Evolutionary conservation across 169 alveolate genomes (phyloP), one percentile per base, ranked within the genome.

Genomic region (Cryptosporidium sp.): DNA sequence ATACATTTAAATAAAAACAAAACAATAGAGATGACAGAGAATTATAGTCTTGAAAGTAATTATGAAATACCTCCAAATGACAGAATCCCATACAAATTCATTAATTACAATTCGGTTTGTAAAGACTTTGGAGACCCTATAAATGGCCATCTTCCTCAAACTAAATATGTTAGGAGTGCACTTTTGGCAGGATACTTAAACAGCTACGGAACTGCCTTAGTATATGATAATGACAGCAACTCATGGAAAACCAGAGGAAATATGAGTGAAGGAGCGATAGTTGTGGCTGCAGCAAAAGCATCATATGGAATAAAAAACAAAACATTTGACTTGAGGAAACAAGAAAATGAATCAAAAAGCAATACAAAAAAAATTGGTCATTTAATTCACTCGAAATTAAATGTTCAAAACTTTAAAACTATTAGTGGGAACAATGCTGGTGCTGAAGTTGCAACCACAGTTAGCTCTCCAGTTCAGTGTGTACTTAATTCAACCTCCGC

Each of bases 211-310:
- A 95, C 97, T 8, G 93, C 91, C 29, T 85, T 96, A 43, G 91
- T 71, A 21, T 74, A 85, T 58, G 96, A 93, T 85, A 62, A 92
- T 55, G 86, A 85, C 45, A 71, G 93, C 29, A 91, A 92, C 6
- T 86, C 86, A 39, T 94, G 95, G 95, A 65, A 71, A 18, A 93
- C 95, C 29, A 92, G 91, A 50, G 98, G 98, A 6, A 96, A 95
- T 91, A 96, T 96, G 98, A 94, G 97, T 51, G 98, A 96, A 84
- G 96, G 97, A 18, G 97, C 98, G 3, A 86, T 96, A 29, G 95
- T 96, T 41, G 97, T 95, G 12, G 97, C 96, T 1, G 97, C 97
- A 6, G 97, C 97, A 41, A 96, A 96, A 93, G 95, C 95, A 62
- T 95, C 97, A 14, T 70, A 93, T 45, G 95, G 95, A 37, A 31